Percentiles rank a stretch among this genome's conserved stretches.
phyloP scores from a whole-genome alignment of 2,329 filamentous ascomycete species.

The Coniella lustricola region DNA sequence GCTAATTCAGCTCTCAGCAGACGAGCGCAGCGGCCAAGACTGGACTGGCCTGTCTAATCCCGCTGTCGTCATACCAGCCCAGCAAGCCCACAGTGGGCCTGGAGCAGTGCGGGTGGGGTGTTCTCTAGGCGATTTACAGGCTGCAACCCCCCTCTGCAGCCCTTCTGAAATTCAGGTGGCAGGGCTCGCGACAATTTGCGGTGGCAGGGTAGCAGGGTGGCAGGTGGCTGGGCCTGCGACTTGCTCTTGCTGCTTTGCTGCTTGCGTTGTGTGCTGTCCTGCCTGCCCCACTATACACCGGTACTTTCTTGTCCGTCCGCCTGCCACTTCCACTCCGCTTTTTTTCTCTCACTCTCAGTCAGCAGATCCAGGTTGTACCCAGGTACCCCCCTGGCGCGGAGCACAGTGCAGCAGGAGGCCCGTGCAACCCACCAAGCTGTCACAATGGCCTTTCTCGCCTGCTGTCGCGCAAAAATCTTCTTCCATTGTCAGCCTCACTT shows the following conservation, averaged over 20 bases:
- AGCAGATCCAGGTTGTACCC: too few relatives aligned
- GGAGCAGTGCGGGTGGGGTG: neutral
- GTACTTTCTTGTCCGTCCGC: too few relatives aligned
- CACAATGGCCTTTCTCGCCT: neutral
- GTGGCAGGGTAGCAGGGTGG: too few relatives aligned
- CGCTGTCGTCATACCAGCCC: constrained; percentile 1
- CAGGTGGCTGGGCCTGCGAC: too few relatives aligned
- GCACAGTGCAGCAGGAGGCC: neutral
- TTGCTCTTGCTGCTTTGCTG: neutral
- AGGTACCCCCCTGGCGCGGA: too few relatives aligned
- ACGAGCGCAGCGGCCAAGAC: neutral
- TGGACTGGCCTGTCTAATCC: neutral
- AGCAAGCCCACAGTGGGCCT: neutral
- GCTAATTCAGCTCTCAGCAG: neutral
- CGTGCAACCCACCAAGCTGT: neutral
- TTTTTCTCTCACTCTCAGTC: too few relatives aligned
- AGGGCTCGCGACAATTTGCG: neutral
- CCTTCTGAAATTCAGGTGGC: constrained; percentile 4
- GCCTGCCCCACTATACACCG: too few relatives aligned
- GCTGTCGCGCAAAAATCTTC: neutral
- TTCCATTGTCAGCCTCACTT: neutral
- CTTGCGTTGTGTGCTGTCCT: neutral
- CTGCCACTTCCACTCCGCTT: too few relatives aligned
- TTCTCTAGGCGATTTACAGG: neutral
- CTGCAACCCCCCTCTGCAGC: neutral